Evolutionary conservation across 2,329 filamentous ascomycete genomes (phyloP).

Genomic region (Aspergillus versicolor): DNA sequence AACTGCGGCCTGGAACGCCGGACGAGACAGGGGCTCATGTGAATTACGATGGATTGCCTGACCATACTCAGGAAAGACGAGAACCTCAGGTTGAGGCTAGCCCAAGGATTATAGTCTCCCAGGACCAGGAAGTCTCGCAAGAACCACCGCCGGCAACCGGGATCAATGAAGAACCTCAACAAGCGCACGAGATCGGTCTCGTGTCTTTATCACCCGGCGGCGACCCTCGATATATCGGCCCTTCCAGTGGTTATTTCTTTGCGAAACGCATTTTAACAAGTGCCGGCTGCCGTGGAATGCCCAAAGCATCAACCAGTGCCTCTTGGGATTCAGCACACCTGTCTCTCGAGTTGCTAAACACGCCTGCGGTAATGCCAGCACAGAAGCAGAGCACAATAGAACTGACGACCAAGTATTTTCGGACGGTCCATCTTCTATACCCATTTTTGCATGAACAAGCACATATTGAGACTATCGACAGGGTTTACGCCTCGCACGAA

Average conservation of each 20-base stretch:
- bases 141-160: not conserved
- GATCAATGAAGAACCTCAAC: slow-evolving; percentile 5
- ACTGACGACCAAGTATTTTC: slow-evolving; percentile 50
- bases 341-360: slow-evolving; percentile 28
- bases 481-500: slow-evolving; percentile 33
- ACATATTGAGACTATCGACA: slow-evolving; percentile 37
- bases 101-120: not conserved
- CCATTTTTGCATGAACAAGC: slow-evolving; percentile 51
- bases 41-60: not conserved
- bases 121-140: not conserved
- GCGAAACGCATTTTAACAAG: slow-evolving; percentile 50
- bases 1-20: not conserved
- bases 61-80: not conserved
- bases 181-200: slow-evolving; percentile 54
- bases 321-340: slow-evolving; percentile 19
- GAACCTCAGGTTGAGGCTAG: not conserved
- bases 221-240: slow-evolving; percentile 53
- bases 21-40: not conserved
- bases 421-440: slow-evolving; percentile 49
- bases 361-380: slow-evolving; percentile 27
- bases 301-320: slow-evolving; percentile 2
- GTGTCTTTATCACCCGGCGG: slow-evolving; percentile 52
- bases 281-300: slow-evolving; percentile 26
- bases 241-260: slow-evolving; percentile 57
- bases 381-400: slow-evolving; percentile 41